Percentiles rank a stretch among this genome's conserved stretches.
Conservation (phyloP, 169 alveolate genomes). For the Cryptosporidium ubiquitum region DNA sequence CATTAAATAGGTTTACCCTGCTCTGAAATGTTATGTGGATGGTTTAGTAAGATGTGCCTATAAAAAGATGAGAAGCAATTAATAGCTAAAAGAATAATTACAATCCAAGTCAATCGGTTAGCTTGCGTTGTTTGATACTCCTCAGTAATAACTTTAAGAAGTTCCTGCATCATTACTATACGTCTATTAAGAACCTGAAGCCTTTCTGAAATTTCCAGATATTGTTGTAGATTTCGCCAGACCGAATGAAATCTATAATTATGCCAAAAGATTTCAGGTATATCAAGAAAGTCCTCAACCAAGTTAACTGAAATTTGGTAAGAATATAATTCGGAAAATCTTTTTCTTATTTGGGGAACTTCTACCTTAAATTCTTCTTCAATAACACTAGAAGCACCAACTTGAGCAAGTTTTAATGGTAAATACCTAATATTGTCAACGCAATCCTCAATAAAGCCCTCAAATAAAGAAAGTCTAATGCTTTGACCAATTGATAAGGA, state of each 20-base stretch:
- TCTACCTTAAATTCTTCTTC: conserved; percentile 69
- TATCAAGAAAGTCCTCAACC: conserved; percentile 81
- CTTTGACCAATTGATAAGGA: conserved; percentile 80
- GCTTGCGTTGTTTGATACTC: conserved; percentile 66
- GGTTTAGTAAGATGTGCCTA: conserved; percentile 12
- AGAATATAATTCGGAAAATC: conserved; percentile 77
- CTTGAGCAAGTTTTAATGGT: conserved; percentile 78
- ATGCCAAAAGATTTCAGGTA: conserved; percentile 82
- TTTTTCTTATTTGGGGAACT: conserved; percentile 67
- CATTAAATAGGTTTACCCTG: not conserved
- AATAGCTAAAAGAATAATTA: conserved; percentile 23
- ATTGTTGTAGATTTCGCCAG: conserved; percentile 49
- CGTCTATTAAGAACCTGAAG: conserved; percentile 59
- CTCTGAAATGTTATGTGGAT: not conserved
- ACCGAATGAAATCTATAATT: conserved; percentile 60
- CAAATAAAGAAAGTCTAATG: conserved; percentile 78
- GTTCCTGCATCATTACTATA: conserved; percentile 68
- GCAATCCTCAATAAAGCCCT: conserved; percentile 78
- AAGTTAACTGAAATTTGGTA: conserved; percentile 79
- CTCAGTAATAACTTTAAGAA: conserved; percentile 58
- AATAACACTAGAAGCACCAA: conserved; percentile 76
- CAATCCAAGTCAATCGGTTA: conserved; percentile 67
- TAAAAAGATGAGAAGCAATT: conserved; percentile 26
- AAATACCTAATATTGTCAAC: conserved; percentile 75
- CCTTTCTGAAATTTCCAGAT: conserved; percentile 50